Evolutionary conservation across 2,329 filamentous ascomycete species (phyloP).

Genomic region (Ceratocystis cacaofunesta): DNA sequence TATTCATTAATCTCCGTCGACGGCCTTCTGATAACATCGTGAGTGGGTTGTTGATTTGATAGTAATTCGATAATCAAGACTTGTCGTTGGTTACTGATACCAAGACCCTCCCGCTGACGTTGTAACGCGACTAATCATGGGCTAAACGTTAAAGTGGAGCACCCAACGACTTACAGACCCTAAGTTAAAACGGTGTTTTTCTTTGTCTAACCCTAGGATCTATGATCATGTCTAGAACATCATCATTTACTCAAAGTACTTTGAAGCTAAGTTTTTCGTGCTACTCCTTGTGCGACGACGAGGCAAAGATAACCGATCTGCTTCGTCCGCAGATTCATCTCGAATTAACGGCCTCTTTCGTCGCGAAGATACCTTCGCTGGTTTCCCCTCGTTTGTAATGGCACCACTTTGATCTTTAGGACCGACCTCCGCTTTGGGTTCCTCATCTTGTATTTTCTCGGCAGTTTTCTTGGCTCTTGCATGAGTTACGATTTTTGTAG

Average conservation of each 20-base stretch:
- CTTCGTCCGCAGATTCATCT: constrained; percentile 20
- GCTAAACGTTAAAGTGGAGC: neutral
- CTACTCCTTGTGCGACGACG: neutral
- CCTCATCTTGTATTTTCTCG: neutral
- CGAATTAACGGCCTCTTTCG: constrained; percentile 21
- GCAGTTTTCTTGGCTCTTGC: neutral
- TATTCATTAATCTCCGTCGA: neutral
- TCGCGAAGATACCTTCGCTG: constrained; percentile 1
- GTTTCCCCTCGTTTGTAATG: constrained; percentile 11
- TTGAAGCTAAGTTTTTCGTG: neutral
- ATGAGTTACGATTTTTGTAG: neutral
- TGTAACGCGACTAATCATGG: neutral
- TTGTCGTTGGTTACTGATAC: neutral
- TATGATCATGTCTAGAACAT: neutral
- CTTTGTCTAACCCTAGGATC: neutral
- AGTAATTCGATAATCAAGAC: neutral
- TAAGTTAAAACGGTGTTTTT: neutral
- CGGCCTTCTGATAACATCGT: constrained; percentile 2
- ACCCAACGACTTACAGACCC: neutral
- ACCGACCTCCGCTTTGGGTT: neutral
- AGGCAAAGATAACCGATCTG: constrained; percentile 3
- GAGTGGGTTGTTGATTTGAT: neutral
- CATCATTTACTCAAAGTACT: neutral
- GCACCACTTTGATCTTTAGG: neutral
- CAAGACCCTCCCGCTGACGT: neutral